phyloP scores from a whole-genome alignment of 805 yeast genomes.

The Monosporozyma solicola region DNA sequence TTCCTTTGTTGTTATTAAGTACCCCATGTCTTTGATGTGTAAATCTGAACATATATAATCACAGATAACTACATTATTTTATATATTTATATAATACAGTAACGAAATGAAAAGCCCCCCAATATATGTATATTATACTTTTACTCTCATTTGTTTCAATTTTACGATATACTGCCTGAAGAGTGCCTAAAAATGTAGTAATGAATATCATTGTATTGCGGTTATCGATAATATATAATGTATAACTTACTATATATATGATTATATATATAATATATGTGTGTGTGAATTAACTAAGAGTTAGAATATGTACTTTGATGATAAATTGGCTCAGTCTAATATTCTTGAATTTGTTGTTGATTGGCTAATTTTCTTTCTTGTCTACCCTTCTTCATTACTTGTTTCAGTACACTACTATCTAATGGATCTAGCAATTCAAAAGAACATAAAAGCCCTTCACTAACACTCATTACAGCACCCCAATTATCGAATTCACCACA shows the following conservation, averaged over 20 bases:
- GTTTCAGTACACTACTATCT: constrained; percentile 87
- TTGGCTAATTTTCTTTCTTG: constrained; percentile 68
- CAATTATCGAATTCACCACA: constrained; percentile 58
- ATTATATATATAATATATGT: not conserved
- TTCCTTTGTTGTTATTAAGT: not conserved
- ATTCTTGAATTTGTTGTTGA: constrained; percentile 20
- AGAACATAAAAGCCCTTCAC: constrained; percentile 84
- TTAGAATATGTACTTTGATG: not conserved
- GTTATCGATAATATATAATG: not conserved
- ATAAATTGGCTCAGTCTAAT: not conserved
- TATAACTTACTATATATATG: not conserved
- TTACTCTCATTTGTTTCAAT: not conserved
- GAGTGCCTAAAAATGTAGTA: not conserved
- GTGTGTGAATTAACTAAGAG: not conserved
- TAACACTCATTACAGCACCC: constrained; percentile 98
- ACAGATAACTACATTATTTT: not conserved
- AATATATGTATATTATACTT: constrained; percentile 1
- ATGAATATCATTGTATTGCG: too few species aligned
- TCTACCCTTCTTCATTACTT: constrained; percentile 89
- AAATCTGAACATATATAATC: not conserved
- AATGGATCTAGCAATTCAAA: constrained; percentile 91
- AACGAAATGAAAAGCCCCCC: not conserved
- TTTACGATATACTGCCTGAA: not conserved
- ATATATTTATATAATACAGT: not conserved
- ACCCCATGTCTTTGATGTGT: not conserved